A percentile compares a stretch with the other conserved stretches of the same genome.
Evolutionary conservation across 2,329 filamentous ascomycete species (phyloP).

Genomic region (Cladosporium oxysporum): DNA sequence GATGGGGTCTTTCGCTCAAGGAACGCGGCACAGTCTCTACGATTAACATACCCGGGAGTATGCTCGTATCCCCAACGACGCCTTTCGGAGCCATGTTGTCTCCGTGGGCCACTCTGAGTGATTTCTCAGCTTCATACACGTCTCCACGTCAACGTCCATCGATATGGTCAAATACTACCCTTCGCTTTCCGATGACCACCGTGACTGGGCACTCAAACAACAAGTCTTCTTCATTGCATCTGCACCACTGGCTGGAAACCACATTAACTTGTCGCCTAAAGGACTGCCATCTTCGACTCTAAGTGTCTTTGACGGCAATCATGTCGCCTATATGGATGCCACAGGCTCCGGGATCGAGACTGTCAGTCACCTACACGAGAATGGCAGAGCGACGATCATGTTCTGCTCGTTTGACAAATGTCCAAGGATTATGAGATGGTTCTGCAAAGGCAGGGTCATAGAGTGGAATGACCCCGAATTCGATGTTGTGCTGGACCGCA

Average conservation of each 20-base stretch:
- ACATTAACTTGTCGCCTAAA: conserved; percentile 78
- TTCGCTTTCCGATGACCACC: conserved; percentile 57
- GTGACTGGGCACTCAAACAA: conserved; percentile 65
- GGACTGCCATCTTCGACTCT: conserved; percentile 66
- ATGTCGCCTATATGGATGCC: conserved; percentile 70
- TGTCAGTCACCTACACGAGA: conserved; percentile 74
- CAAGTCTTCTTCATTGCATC: conserved; percentile 76
- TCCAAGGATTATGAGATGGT: conserved; percentile 66
- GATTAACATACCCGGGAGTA: not conserved
- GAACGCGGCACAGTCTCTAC: not conserved
- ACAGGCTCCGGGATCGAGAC: conserved; percentile 77
- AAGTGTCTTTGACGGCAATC: conserved; percentile 58
- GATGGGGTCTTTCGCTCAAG: not conserved
- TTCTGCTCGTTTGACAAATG: conserved; percentile 65
- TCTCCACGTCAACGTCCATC: not conserved
- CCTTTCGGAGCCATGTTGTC: not conserved
- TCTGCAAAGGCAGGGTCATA: conserved; percentile 60
- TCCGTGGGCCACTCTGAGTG: not conserved
- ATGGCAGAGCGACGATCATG: conserved; percentile 72
- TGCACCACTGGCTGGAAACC: conserved; percentile 65
- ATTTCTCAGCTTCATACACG: not conserved
- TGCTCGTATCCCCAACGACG: not conserved
- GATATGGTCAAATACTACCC: conserved; percentile 63
- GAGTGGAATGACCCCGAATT: conserved; percentile 58
- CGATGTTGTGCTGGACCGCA: conserved; percentile 47